Percentiles rank a stretch among this genome's conserved stretches.
Evolutionary conservation across 768 basidiomycete genomes (phyloP).

Genomic region (Exsudoporus frostii): DNA sequence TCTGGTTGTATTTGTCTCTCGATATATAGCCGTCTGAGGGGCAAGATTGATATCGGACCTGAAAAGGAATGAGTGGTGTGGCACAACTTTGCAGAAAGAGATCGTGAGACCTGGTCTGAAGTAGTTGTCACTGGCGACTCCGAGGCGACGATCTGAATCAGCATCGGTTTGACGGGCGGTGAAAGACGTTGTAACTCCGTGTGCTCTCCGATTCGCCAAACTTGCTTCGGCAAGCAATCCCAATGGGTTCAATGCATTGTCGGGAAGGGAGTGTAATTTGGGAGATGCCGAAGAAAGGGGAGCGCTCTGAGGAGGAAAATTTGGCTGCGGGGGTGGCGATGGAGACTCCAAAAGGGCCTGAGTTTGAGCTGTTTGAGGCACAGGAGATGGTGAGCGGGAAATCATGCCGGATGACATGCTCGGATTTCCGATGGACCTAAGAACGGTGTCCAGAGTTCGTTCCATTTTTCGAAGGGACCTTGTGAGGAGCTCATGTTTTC

Average conservation of each 20-base stretch:
- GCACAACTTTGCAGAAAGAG: background rate
- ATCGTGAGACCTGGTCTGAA: constrained; percentile 77
- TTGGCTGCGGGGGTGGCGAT: constrained; percentile 46
- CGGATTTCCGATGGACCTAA: constrained; percentile 85
- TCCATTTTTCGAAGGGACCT: constrained; percentile 89
- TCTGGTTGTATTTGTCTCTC: constrained; percentile 91
- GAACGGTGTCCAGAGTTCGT: constrained; percentile 85
- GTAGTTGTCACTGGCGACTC: constrained; percentile 84
- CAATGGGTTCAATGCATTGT: constrained; percentile 88
- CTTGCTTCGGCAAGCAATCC: constrained; percentile 91
- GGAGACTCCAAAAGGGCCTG: constrained; percentile 56
- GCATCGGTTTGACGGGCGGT: constrained; percentile 36
- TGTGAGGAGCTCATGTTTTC: constrained; percentile 81
- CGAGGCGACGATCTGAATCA: constrained; percentile 51
- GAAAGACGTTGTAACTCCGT: constrained; percentile 43
- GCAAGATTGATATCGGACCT: constrained; percentile 89
- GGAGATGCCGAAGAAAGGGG: constrained; percentile 55
- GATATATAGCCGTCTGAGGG: constrained; percentile 77
- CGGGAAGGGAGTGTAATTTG: constrained; percentile 86
- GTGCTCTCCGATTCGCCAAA: constrained; percentile 66
- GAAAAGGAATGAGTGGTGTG: constrained; percentile 5
- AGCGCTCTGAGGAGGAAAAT: constrained; percentile 22
- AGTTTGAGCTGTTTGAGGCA: constrained; percentile 44
- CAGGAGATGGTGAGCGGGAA: constrained; percentile 78
- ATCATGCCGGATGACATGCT: constrained; percentile 74